Evolutionary conservation across 2,329 filamentous ascomycete genomes (phyloP).

Genomic region (Harringtonia lauricola): DNA sequence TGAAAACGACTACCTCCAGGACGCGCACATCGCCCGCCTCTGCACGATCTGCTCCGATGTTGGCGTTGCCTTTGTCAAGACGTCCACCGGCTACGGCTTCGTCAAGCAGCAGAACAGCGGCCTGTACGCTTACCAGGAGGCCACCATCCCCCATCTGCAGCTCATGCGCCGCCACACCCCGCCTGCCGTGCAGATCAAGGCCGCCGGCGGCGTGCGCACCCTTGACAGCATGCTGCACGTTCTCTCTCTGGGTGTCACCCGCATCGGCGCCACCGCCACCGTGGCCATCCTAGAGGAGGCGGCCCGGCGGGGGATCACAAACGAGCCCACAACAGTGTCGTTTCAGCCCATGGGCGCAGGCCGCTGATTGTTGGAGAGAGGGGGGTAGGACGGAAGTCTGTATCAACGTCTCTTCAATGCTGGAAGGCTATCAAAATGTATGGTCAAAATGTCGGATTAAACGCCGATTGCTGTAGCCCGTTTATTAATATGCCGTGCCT

Average conservation of each 20-base stretch:
- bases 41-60: slow-evolving; percentile 42
- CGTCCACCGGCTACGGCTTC: slow-evolving; percentile 49
- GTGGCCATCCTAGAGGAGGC: slow-evolving; percentile 44
- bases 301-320: slow-evolving; percentile 32
- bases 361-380: too few species aligned
- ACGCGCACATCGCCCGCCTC: slow-evolving; percentile 37
- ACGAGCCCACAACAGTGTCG: slow-evolving; percentile 11
- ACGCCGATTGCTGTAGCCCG: too few species aligned
- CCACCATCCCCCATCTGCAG: slow-evolving; percentile 37
- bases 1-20: slow-evolving; percentile 45
- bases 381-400: too few species aligned
- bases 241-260: slow-evolving; percentile 39
- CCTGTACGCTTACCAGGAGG: slow-evolving; percentile 40
- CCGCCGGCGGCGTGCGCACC: slow-evolving; percentile 44
- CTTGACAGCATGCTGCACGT: slow-evolving; percentile 44
- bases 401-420: too few species aligned
- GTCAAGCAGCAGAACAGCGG: slow-evolving; percentile 41
- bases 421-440: too few species aligned
- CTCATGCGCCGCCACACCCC: slow-evolving; percentile 39
- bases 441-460: too few species aligned
- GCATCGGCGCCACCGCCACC: slow-evolving; percentile 46
- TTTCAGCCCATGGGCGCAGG: background rate
- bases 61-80: slow-evolving; percentile 47
- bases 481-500: too few species aligned
- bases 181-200: slow-evolving; percentile 41